Evolutionary conservation across 179 eudicot species (phyloP).

Genomic region (Beta corolliflora): DNA sequence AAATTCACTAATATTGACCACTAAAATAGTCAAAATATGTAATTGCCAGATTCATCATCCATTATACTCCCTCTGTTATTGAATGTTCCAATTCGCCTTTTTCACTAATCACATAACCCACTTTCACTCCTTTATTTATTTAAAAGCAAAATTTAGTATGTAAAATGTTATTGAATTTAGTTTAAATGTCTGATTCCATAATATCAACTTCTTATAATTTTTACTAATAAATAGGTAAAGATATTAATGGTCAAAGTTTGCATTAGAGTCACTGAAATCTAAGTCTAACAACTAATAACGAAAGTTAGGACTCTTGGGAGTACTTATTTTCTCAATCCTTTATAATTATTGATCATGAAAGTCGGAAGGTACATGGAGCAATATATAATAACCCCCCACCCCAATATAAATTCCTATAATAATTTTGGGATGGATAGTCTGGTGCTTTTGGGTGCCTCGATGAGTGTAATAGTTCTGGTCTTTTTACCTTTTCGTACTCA

Average conservation of each 20-base stretch:
- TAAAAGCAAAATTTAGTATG: too few species aligned
- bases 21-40: neutral
- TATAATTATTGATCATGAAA: too few species aligned
- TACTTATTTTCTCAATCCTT: too few species aligned
- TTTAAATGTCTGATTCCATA: too few species aligned
- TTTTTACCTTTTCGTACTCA: constrained; percentile 71
- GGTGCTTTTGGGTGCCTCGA: neutral
- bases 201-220: neutral
- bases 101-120: too few species aligned
- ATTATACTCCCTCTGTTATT: neutral
- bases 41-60: neutral
- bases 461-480: neutral
- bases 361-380: neutral
- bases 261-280: too few species aligned
- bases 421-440: neutral
- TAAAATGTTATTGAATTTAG: too few species aligned
- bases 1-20: neutral
- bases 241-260: neutral
- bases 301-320: too few species aligned
- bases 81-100: too few species aligned
- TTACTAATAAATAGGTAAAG: neutral
- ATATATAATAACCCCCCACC: neutral
- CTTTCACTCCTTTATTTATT: too few species aligned
- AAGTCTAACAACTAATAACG: too few species aligned
- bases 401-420: neutral